A percentile compares a stretch with the other conserved stretches of the same genome.
Conservation (phyloP, 345 rosid genomes). For the Dipteronia sinensis region DNA sequence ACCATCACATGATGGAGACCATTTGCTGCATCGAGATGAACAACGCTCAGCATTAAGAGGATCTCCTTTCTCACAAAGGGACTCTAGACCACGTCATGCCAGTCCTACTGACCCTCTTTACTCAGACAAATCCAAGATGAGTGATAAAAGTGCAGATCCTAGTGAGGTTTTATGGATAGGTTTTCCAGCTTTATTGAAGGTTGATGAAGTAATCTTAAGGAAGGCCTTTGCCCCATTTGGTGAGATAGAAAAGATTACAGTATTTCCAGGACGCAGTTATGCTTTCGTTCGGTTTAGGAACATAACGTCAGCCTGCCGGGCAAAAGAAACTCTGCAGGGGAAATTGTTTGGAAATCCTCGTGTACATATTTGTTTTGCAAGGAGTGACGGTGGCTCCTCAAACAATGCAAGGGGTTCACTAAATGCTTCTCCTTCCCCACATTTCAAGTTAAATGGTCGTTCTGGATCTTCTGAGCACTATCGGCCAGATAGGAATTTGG, state of each 20-base stretch:
- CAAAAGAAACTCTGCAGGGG: conserved; percentile 95
- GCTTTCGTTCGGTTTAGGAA: conserved; percentile 84
- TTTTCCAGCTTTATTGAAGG: conserved; percentile 78
- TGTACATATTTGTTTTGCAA: conserved; percentile 91
- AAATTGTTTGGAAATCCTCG: conserved; percentile 95
- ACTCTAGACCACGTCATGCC: conserved; percentile 54
- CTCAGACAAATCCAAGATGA: conserved; percentile 53
- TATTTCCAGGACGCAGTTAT: conserved; percentile 94
- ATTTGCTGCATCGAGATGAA: conserved; percentile 55
- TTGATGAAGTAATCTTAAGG: conserved; percentile 75
- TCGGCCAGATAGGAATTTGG: conserved; percentile 48
- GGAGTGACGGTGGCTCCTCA: conserved; percentile 71
- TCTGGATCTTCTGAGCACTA: conserved; percentile 57
- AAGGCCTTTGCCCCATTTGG: conserved; percentile 88
- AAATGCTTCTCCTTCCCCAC: conserved; percentile 60
- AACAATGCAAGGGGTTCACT: conserved; percentile 52
- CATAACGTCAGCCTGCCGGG: conserved; percentile 68
- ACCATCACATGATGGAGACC: conserved; percentile 58
- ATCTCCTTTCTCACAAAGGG: conserved; percentile 65
- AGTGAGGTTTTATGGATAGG: conserved; percentile 96
- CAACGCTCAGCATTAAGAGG: conserved; percentile 47
- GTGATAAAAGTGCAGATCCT: conserved; percentile 72
- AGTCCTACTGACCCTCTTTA: conserved; percentile 72
- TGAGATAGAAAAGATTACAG: conserved; percentile 78
- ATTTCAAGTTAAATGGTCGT: conserved; percentile 45